phyloP scores from a whole-genome alignment of 768 basidiomycete genomes.

The Rhodosporidiobolus odoratus region DNA sequence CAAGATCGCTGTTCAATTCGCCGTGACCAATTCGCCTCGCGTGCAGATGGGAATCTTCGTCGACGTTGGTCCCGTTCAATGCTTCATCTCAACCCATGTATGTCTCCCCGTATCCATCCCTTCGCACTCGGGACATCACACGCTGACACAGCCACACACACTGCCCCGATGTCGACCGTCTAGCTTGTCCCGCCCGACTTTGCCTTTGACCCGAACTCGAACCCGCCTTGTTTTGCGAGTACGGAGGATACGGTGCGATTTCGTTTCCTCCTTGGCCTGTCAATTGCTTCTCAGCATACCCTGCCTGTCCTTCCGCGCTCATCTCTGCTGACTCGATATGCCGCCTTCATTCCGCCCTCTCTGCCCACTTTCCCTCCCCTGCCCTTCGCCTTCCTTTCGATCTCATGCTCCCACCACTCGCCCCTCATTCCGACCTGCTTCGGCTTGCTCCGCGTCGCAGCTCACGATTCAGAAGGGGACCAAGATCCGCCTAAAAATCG shows the following conservation, averaged over 20 bases:
- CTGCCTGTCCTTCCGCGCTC: too few species aligned
- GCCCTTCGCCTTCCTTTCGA: background rate
- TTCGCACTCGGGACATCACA: background rate
- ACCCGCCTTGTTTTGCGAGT: conserved; percentile 83
- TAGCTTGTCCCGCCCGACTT: conserved; percentile 92
- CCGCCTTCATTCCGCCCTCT: too few species aligned
- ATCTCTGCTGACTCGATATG: too few species aligned
- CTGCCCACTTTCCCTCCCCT: background rate
- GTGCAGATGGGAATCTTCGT: conserved; percentile 95
- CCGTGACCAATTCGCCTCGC: background rate
- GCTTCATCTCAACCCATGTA: conserved; percentile 95
- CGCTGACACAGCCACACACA: too few species aligned
- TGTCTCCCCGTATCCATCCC: conserved; percentile 36
- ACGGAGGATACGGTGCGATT: conserved; percentile 72
- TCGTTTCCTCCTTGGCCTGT: conserved; percentile 18
- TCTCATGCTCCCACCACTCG: too few species aligned
- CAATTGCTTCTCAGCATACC: too few species aligned
- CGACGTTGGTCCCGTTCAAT: conserved; percentile 85
- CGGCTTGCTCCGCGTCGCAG: background rate
- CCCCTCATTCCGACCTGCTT: background rate
- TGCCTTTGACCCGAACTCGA: conserved; percentile 90
- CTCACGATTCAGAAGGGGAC: conserved; percentile 77
- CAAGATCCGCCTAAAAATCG: conserved; percentile 85
- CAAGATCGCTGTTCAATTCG: background rate
- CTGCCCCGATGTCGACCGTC: too few species aligned